Base-by-base conservation (phyloP, 1,139 yeast genomes). In the Pichia sp. region DNA sequence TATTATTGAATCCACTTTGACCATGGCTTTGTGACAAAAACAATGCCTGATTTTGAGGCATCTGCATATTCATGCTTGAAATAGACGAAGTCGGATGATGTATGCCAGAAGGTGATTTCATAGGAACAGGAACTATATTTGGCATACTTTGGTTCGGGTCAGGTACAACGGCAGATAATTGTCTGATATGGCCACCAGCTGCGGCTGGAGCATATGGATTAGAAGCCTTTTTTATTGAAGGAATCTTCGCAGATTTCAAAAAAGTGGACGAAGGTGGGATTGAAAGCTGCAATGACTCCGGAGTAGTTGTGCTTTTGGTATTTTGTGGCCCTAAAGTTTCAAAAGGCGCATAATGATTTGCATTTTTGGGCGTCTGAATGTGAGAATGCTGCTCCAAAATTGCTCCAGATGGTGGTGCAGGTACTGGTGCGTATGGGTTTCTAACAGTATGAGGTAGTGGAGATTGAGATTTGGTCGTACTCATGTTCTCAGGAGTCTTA, bases 171-270 rank as follows among this genome's bases (percentile, higher is more conserved):
- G 39, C 42, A 2, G 62, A 58, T 0, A 49, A 29, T 3, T 55
- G 54, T 43, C 59, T 52, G 3, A 56, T 54, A 45, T 56, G 63
- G 3, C 62, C 63, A 9, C 61, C 62, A n/a, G 40, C 55, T 27
- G 52, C 55, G 1, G 57, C 49, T 10, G 64, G 64, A 11, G 62
- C 63, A 52, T 58, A 59, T 7, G 62, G 62, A 39, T 60, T 60
- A 4, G 54, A 41, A 4, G 51, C 23, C 36, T 49, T 55, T 38
- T 52, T 46, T 11, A 36, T 23, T 26, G 44, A 33, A 26, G 45
- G 43, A 7, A 16, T 39, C 7, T 27, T 4, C 3, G 33, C 3
- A 16, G 28, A 2, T 32, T 9, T 16, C 5, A 9, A 29, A 33
- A n/a, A 8, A n/a, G 28, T 9, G 11, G 40, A 8, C 23, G 16